Evolutionary conservation across 2,329 filamentous ascomycete genomes (phyloP).

Genomic region (Dactylella cylindrospora): DNA sequence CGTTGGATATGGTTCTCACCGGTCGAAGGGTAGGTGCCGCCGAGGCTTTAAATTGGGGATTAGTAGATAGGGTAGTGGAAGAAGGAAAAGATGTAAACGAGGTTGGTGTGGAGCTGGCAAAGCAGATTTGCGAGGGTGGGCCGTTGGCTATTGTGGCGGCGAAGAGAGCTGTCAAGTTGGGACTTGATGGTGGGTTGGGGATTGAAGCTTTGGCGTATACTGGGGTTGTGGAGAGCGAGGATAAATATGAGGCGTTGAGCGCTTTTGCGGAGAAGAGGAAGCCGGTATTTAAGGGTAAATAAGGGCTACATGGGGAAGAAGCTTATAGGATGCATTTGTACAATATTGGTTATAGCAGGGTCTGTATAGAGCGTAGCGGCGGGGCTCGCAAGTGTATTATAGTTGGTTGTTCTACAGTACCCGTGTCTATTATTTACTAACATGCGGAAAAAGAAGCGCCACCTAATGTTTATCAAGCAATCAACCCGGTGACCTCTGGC

Average conservation of each 20-base stretch:
- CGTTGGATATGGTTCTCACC: constrained; percentile 87
- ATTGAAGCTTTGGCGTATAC: constrained; percentile 84
- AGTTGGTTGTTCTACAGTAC: no score
- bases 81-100: constrained; percentile 53
- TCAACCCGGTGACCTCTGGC: constrained; percentile 47
- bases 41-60: constrained; percentile 87
- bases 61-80: constrained; percentile 83
- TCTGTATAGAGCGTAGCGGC: no score
- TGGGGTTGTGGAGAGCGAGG: constrained; percentile 77
- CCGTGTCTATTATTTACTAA: no score
- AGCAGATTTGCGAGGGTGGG: constrained; percentile 84
- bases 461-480: constrained; percentile 10
- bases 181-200: constrained; percentile 67
- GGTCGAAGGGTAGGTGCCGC: constrained; percentile 78
- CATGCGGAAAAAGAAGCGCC: no score
- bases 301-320: constrained; percentile 1
- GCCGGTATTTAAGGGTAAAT: constrained; percentile 65
- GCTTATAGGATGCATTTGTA: not conserved
- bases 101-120: constrained; percentile 71
- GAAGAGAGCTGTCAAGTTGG: constrained; percentile 72
- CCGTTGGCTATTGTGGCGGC: constrained; percentile 80
- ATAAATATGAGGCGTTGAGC: constrained; percentile 80
- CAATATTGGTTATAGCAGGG: no score
- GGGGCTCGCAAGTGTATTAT: no score
- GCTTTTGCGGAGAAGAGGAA: constrained; percentile 80